Evolutionary conservation across 2,329 filamentous ascomycete genomes (phyloP), one percentile per base, ranked within the genome.

Genomic region (Fusarium sp.): DNA sequence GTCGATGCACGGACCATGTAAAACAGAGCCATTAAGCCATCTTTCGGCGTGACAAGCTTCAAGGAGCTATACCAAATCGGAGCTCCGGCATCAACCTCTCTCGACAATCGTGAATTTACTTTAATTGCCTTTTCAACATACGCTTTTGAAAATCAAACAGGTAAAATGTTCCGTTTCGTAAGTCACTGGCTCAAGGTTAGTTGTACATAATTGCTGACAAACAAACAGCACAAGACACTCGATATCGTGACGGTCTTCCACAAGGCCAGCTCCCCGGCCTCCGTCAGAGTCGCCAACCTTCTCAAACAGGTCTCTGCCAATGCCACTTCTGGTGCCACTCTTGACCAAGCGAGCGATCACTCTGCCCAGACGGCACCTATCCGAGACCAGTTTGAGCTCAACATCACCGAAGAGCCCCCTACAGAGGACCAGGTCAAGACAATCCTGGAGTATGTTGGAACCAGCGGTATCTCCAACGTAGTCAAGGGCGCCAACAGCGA

Each of bases 241-340:
- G 94, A 98, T 84, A 93, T 97, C 72, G 89, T 98, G 78, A 98
- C 95, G 66, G 91, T 99, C 84, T 99, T 98, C 86, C 94, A 98
- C 87, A 92, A 93, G 80, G 88, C 95, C 60, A 87, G 85, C 74
- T 87, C 88, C 55, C 88, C 91, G 23, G 86, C 91, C 69, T 98
- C 94, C 6, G 84, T 88, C 50, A 89, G 91, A 63, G 91, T 92
- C 31, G 88, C 91, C 66, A 91, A 88, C 41, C 83, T 97, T 54
- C 88, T 98, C 64, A 97, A 96, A 83, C 90, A 95, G 81, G 87
- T 89, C 31, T 92, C 92, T 26, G 90, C 91, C 47, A 89, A 88
- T 47, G 89, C 93, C 15, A 80, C 87, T 31, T 84, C 89, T 63
- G 85, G 87, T 23, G 89, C 93, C 12, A 93, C 92, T 3, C 84